These are phyloP conservation scores for Starmerella bombicola DNA, from an alignment of 805 yeast species.

Conservation along the genomic window DNA sequence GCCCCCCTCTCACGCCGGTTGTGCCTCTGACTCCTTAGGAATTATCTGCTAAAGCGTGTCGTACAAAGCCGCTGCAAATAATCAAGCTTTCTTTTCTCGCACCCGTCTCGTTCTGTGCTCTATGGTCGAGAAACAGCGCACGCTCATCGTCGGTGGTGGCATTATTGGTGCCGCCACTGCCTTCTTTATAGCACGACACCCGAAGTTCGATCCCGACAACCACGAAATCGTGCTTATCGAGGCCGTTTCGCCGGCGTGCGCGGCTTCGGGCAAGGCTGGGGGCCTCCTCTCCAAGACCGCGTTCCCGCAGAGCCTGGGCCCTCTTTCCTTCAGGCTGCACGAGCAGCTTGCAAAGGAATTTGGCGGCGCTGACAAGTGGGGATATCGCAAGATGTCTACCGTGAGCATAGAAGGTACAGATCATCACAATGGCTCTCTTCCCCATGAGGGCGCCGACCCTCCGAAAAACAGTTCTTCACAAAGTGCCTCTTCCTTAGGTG, in stretches of 20 bases:
- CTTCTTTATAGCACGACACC: constrained; percentile 73
- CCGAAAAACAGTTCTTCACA: constrained; percentile 45
- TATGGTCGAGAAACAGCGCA: constrained; percentile 14
- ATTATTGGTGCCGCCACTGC: constrained; percentile 94
- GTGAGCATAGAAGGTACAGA: constrained; percentile 62
- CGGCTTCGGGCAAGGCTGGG: constrained; percentile 96
- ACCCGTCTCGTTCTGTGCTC: no score
- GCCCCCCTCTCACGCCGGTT: no score
- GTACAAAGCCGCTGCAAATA: no score
- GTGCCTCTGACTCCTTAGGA: no score
- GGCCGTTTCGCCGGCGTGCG: constrained; percentile 88
- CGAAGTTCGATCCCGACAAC: constrained; percentile 55
- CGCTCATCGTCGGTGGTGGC: constrained; percentile 50
- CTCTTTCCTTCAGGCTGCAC: constrained; percentile 74
- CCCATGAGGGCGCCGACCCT: constrained; percentile 1
- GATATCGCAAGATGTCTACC: constrained; percentile 77
- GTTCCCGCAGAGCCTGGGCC: constrained; percentile 88
- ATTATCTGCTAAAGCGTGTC: no score
- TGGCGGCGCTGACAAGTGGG: constrained; percentile 84
- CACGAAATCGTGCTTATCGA: constrained; percentile 79
- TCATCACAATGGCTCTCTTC: constrained; percentile 1
- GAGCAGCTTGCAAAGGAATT: constrained; percentile 66
- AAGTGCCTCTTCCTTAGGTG: constrained; percentile 40
- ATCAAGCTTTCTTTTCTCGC: no score
- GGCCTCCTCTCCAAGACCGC: constrained; percentile 94